Evolutionary conservation across 208 protist species (phyloP).

Genomic region (Crithidia brevicula): DNA sequence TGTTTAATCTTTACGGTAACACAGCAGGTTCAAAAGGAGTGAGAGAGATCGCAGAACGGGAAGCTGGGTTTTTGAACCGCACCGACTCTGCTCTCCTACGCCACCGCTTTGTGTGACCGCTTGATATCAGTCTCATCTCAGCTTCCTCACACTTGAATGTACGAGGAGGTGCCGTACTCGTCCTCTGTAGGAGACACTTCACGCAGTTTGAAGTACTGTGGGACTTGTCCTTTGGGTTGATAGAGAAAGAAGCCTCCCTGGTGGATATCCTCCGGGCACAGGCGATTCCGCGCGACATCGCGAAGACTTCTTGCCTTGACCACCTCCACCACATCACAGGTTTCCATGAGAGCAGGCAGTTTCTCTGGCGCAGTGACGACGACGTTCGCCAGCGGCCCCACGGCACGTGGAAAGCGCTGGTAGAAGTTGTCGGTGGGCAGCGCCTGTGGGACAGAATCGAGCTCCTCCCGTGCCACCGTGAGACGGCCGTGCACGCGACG

Average conservation of each 20-base stretch:
- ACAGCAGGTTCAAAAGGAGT: too few species aligned
- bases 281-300: background rate
- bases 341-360: background rate
- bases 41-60: too few species aligned
- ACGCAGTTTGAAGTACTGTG: background rate
- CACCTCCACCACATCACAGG: background rate
- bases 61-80: too few species aligned
- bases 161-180: background rate
- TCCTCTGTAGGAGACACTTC: background rate
- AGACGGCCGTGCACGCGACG: background rate
- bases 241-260: slow-evolving; percentile 5
- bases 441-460: background rate
- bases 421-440: slow-evolving; percentile 1
- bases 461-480: background rate
- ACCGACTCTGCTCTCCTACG: too few species aligned
- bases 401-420: slow-evolving; percentile 5
- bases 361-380: background rate
- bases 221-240: background rate
- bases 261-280: background rate
- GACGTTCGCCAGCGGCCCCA: slow-evolving; percentile 14
- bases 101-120: too few species aligned
- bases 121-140: too few species aligned
- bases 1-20: too few species aligned
- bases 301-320: background rate
- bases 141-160: background rate